Conservation (phyloP, 768 basidiomycete species). For the Clitopilus hobsonii region DNA sequence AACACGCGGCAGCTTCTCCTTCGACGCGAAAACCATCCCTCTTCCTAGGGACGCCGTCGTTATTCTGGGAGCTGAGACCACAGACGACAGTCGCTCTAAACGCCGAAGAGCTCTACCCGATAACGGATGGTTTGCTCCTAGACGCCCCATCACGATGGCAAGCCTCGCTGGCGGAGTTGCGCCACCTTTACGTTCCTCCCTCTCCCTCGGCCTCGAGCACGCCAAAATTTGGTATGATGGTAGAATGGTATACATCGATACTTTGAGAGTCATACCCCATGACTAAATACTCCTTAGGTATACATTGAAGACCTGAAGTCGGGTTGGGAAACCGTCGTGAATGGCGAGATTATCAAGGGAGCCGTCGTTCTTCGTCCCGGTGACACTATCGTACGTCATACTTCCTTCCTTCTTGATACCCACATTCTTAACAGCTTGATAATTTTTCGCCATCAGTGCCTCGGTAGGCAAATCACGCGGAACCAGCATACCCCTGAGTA, state of each 20-base stretch:
- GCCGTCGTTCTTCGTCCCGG: too few relatives aligned
- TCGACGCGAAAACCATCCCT: slow-evolving; percentile 29
- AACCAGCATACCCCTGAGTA: slow-evolving; percentile 33
- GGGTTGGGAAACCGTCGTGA: too few relatives aligned
- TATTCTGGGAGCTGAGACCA: slow-evolving; percentile 24
- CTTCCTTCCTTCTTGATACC: too few relatives aligned
- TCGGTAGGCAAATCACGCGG: slow-evolving; percentile 34
- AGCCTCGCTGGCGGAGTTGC: slow-evolving; percentile 9
- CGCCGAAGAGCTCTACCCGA: slow-evolving; percentile 18
- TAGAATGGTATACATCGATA: slow-evolving; percentile 27
- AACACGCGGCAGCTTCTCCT: slow-evolving; percentile 29
- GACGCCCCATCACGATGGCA: slow-evolving; percentile 5
- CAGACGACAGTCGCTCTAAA: slow-evolving; percentile 8
- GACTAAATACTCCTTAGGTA: too few relatives aligned
- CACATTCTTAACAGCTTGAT: neutral
- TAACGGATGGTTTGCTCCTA: slow-evolving; percentile 41
- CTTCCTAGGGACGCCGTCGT: slow-evolving; percentile 23
- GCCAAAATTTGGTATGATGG: slow-evolving; percentile 43
- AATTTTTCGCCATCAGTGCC: slow-evolving; percentile 21
- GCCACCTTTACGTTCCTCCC: slow-evolving; percentile 29
- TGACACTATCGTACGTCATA: too few relatives aligned
- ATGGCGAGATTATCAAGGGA: too few relatives aligned
- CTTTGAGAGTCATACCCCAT: neutral
- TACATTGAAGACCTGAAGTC: slow-evolving; percentile 43
- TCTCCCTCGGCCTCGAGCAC: slow-evolving; percentile 36